phyloP scores from a whole-genome alignment of 2,329 filamentous ascomycete genomes.

The Aureobasidium sp. region DNA sequence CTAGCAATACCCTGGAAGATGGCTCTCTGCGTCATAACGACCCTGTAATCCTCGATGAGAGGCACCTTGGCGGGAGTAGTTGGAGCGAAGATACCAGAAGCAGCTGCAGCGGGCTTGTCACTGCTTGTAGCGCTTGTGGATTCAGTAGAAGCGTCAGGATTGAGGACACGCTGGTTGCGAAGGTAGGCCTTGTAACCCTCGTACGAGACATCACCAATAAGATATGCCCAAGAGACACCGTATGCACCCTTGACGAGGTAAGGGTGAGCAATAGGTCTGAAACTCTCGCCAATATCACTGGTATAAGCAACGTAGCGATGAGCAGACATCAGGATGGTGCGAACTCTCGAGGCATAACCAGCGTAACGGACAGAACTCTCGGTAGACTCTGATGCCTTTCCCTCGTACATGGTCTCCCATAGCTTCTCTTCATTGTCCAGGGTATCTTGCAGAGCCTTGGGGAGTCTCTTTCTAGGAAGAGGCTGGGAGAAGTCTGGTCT shows the following conservation, averaged over 20 bases:
- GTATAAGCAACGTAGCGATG: conserved; percentile 98
- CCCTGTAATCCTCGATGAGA: conserved; percentile 79
- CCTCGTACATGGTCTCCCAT: conserved; percentile 68
- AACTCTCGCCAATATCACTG: conserved; percentile 88
- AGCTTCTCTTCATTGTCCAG: conserved; percentile 60
- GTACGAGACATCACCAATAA: conserved; percentile 80
- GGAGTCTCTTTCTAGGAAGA: conserved; percentile 43
- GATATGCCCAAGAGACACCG: conserved; percentile 84
- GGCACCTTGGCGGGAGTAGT: conserved; percentile 43
- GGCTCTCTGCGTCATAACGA: conserved; percentile 83
- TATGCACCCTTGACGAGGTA: conserved; percentile 75
- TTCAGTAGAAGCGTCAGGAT: conserved; percentile 48
- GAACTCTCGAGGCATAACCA: conserved; percentile 68
- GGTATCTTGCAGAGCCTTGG: conserved; percentile 46
- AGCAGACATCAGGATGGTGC: conserved; percentile 67
- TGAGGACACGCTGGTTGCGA: conserved; percentile 67
- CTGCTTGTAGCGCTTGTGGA: not conserved
- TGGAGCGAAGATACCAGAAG: conserved; percentile 12
- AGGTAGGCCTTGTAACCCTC: conserved; percentile 95
- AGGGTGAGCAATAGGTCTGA: conserved; percentile 85
- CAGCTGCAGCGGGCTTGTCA: conserved; percentile 29
- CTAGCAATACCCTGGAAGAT: conserved; percentile 85
- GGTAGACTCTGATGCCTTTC: conserved; percentile 69
- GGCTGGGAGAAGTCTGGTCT: conserved; percentile 41
- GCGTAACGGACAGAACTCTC: conserved; percentile 84